Base-by-base conservation (phyloP, 352 stramenopile species). In the Phytopythium montanum region DNA sequence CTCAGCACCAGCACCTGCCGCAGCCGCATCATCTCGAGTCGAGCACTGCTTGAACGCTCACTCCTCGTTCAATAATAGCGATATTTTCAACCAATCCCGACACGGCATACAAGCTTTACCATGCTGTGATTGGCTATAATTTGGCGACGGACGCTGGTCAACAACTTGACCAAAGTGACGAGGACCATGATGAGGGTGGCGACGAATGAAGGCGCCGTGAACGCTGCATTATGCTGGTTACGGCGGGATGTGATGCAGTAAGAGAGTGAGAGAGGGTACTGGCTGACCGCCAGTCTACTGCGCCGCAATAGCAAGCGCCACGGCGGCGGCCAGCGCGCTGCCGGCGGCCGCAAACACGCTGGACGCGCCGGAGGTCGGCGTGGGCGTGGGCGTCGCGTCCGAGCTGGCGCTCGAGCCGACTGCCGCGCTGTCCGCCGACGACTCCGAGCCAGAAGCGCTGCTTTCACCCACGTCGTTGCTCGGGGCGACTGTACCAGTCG, bases 1-100 rank as follows among this genome's bases (percentile, higher is more conserved):
- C 79, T 95, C 49, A 96, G 72, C 58, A 96, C 74, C 63, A 96
- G 73, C 59, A 96, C 60, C 71, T 94, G 84, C 63, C 85, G 82
- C 64, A 96, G 68, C 33, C 82, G 72, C 68, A 83, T 85, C 64
- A 73, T 79, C 6, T 52, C 12, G 19, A 6, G 29, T 34, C 29
- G 5, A 34, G 9, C 5, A 34, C 5, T 34, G 29, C 29, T 4
- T 9, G 9, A 9, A 4, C 4, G 4, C 29, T 9, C 4, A 9
- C 29, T 34, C 29, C 9, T 34, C 9, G 33, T 38, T 8, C 14
- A 12, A 38, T 38, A 16, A n/a, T 38, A 16, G 33, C 33, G 9
- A 12, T 38, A 6, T 16, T 38, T 38, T 16, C 33, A 38, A 12
- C 33, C 33, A 38, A 38, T 38, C 33, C 3, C 0, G 1, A 14